Evolutionary conservation across 2,329 filamentous ascomycete species (phyloP).

Genomic region (Colletotrichum lentis): DNA sequence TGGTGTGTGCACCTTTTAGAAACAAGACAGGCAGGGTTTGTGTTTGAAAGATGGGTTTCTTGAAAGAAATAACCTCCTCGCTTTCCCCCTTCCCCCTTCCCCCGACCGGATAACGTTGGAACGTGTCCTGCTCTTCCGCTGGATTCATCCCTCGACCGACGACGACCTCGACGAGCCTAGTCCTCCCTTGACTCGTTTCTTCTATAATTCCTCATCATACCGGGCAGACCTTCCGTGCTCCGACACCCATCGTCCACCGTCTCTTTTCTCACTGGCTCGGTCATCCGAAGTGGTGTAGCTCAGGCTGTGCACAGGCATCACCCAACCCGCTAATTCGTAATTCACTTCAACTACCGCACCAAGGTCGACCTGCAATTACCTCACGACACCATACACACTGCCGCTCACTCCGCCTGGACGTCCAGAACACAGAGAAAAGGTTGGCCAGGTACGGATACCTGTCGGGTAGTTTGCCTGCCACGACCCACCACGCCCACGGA

Average conservation of each 20-base stretch:
- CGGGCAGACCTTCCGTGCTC: conserved; percentile 9
- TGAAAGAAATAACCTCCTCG: conserved; percentile 33
- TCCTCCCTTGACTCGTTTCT: conserved; percentile 32
- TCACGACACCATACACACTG: conserved; percentile 1
- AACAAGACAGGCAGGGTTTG: conserved; percentile 31
- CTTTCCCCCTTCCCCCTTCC: conserved; percentile 13
- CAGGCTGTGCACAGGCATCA: conserved; percentile 28
- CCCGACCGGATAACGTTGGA: conserved; percentile 1
- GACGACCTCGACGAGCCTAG: conserved; percentile 2
- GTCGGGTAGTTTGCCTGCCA: conserved; percentile 17
- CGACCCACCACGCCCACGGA: conserved; percentile 24
- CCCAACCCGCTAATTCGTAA: conserved; percentile 26
- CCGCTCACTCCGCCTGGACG: conserved; percentile 5
- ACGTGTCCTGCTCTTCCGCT: conserved; percentile 17
- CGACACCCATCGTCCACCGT: conserved; percentile 17
- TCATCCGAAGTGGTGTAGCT: conserved; percentile 32
- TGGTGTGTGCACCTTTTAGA: neutral
- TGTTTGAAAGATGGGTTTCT: conserved; percentile 24
- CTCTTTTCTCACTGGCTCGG: conserved; percentile 8
- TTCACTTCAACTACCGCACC: conserved; percentile 8
- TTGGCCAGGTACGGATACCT: neutral
- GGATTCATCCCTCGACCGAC: conserved; percentile 29
- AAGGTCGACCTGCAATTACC: conserved; percentile 33
- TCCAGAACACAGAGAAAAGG: neutral
- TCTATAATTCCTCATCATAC: conserved; percentile 12